Evolutionary conservation across 2,329 filamentous ascomycete genomes (phyloP), one percentile per base, ranked within the genome.

Genomic region (Trichoderma atroviride): DNA sequence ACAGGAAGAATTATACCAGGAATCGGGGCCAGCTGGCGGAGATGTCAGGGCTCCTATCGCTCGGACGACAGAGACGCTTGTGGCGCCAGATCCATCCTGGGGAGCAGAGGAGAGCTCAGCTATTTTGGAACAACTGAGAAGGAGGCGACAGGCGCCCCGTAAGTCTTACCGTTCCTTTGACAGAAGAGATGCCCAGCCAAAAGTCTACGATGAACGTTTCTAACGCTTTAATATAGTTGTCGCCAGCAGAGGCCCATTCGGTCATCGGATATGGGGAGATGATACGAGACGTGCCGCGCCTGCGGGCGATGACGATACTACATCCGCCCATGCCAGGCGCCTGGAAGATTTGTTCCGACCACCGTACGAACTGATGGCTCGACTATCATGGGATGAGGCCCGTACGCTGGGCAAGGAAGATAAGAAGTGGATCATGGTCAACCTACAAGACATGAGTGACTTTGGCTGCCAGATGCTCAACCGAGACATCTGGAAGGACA

Each of bases 391-490:
- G 90, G 93, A 97, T 73, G 87, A 91, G 69, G 96, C 93, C 16
- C 89, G 96, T 66, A 88, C 94, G 19, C 86, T 94, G 74, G 96
- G 95, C 70, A 97, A 96, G 78, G 92, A 94, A 57, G 86, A 90
- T 33, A 90, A 93, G 83, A 97, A 97, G 79, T 99, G 96, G 96
- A 87, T 99, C 59, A 81, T 99, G 74, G 93, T 97, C 71, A 98
- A 99, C 78, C 89, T 99, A 19, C 96, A 99, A 80, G 94, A 99
- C 77, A 89, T 92, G 73, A 92, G 92, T 43, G 90, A 97, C 75
- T 99, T 99, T 79, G 92, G 96, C 79, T 99, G 96, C 79, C 96
- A 99, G 78, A 87, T 92, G 3, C 84, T 99, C 22, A 99, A 99
- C 78, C 88, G 96, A 56, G 96, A 99, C 78, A 89, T 98, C 66